phyloP scores from a whole-genome alignment of 345 rosid genomes.

The Aquilaria yunnanensis region DNA sequence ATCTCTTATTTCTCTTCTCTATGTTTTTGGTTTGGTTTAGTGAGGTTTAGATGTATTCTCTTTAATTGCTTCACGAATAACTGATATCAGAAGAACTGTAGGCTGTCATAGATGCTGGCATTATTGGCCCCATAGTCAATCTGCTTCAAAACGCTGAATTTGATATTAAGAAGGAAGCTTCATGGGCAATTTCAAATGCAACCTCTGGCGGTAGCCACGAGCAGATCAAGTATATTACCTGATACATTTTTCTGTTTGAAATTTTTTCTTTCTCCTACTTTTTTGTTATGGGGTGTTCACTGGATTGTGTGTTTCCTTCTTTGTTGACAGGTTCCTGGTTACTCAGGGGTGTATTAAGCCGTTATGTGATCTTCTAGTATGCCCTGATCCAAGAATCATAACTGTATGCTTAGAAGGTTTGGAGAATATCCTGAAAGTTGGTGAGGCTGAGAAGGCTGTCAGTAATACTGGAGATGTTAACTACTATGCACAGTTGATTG shows the following conservation, averaged over 20 bases:
- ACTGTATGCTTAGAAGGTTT: slow-evolving; percentile 53
- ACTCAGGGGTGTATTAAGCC: slow-evolving; percentile 80
- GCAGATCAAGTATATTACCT: slow-evolving; percentile 61
- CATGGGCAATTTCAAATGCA: slow-evolving; percentile 95
- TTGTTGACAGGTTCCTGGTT: slow-evolving; percentile 39
- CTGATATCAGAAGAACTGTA: slow-evolving; percentile 17
- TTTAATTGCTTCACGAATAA: not conserved
- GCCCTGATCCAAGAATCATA: slow-evolving; percentile 83
- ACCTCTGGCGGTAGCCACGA: slow-evolving; percentile 91
- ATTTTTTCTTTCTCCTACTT: slow-evolving; percentile 1
- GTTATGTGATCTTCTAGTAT: slow-evolving; percentile 69
- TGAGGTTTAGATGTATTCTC: not conserved
- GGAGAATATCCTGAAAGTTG: slow-evolving; percentile 38
- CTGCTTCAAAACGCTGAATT: slow-evolving; percentile 81
- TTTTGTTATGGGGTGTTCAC: not conserved
- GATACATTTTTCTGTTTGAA: not conserved
- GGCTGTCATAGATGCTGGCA: slow-evolving; percentile 64
- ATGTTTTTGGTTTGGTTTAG: too few relatives aligned
- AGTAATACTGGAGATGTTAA: slow-evolving; percentile 35
- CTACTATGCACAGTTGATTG: slow-evolving; percentile 45
- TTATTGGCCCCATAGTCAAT: slow-evolving; percentile 58
- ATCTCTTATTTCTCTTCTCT: too few relatives aligned
- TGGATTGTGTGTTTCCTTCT: not conserved
- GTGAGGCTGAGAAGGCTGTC: slow-evolving; percentile 36
- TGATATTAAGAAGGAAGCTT: slow-evolving; percentile 90